Conservation (phyloP, 2,329 filamentous ascomycete species). For the Basipetospora sp. region DNA sequence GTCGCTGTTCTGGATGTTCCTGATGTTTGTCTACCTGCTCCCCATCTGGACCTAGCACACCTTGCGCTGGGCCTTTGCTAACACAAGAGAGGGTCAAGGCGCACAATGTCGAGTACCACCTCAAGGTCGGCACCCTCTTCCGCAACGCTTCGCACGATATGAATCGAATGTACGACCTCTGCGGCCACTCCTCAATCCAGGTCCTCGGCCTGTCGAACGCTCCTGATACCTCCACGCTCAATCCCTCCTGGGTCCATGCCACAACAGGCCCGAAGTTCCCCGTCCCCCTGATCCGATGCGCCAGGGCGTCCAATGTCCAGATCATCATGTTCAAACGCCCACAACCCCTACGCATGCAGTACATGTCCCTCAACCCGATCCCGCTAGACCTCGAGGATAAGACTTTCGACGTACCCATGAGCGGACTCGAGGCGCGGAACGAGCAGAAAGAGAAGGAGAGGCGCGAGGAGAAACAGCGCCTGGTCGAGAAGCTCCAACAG, state of each 20-base stretch:
- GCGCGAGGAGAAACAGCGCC: slow-evolving; percentile 45
- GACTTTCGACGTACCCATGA: slow-evolving; percentile 15
- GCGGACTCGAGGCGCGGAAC: slow-evolving; percentile 55
- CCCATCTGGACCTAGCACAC: too few species aligned
- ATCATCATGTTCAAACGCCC: slow-evolving; percentile 82
- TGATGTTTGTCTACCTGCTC: slow-evolving; percentile 45
- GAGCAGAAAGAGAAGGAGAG: slow-evolving; percentile 45
- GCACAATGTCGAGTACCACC: slow-evolving; percentile 71
- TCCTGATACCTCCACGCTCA: slow-evolving; percentile 34
- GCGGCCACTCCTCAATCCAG: slow-evolving; percentile 67
- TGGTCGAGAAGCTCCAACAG: slow-evolving; percentile 75
- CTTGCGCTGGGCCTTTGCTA: too few species aligned
- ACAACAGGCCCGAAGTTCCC: slow-evolving; percentile 33
- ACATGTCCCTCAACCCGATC: slow-evolving; percentile 81
- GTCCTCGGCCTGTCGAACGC: slow-evolving; percentile 74
- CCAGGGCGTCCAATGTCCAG: slow-evolving; percentile 60
- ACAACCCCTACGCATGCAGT: slow-evolving; percentile 80
- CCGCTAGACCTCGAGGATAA: slow-evolving; percentile 73
- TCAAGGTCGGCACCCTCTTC: slow-evolving; percentile 70
- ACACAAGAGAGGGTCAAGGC: slow-evolving; percentile 31
- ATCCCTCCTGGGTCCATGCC: slow-evolving; percentile 56
- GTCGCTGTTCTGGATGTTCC: slow-evolving; percentile 81
- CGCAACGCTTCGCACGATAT: slow-evolving; percentile 69
- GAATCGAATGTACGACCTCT: slow-evolving; percentile 67
- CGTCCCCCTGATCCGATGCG: slow-evolving; percentile 61